Conservation (phyloP, 2,329 filamentous ascomycete species). For the Escovopsis sp. region DNA sequence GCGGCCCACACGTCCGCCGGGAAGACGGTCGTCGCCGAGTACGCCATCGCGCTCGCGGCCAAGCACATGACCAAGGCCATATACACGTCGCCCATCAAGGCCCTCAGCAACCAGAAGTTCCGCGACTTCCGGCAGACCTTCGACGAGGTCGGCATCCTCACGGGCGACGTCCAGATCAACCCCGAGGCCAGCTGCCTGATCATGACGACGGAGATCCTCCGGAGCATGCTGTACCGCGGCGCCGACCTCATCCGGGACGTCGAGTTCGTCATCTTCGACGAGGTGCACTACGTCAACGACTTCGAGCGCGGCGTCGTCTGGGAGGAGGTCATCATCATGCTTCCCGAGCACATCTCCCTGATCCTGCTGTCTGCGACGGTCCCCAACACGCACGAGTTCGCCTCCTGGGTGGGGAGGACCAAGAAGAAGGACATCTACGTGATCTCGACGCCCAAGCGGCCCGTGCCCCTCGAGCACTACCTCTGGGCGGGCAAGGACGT, state of each 20-base stretch:
- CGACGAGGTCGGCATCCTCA: conserved; percentile 91
- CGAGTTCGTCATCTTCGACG: conserved; percentile 97
- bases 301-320: conserved; percentile 91
- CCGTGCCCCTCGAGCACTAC: conserved; percentile 89
- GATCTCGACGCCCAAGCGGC: conserved; percentile 90
- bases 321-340: conserved; percentile 99
- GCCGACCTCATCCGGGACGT: conserved; percentile 94
- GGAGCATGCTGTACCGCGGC: conserved; percentile 95
- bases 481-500: conserved; percentile 90
- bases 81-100: conserved; percentile 97
- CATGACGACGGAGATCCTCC: conserved; percentile 96
- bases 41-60: conserved; percentile 89
- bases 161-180: conserved; percentile 94
- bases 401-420: conserved; percentile 92
- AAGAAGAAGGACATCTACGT: conserved; percentile 99
- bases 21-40: conserved; percentile 96
- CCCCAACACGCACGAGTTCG: conserved; percentile 94
- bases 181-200: conserved; percentile 95
- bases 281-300: conserved; percentile 98
- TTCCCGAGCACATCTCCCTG: conserved; percentile 89
- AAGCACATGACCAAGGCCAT: conserved; percentile 99
- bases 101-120: conserved; percentile 96
- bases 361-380: conserved; percentile 93
- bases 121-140: conserved; percentile 83
- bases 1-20: conserved; percentile 95